Base-by-base conservation (phyloP, 148 eudicot genomes). In the Rhododendron henanense region DNA sequence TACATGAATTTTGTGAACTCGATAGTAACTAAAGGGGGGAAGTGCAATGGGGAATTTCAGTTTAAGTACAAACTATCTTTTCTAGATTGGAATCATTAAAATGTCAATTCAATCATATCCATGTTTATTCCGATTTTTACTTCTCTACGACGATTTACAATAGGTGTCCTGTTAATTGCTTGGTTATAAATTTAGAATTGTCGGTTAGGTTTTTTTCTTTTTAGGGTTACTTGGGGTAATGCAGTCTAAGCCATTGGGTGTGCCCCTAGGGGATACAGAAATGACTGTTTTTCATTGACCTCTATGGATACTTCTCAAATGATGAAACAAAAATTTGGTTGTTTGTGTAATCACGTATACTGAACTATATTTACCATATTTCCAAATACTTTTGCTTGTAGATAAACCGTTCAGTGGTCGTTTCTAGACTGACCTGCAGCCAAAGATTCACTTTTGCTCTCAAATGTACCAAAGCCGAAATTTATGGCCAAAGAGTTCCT, bases 361-460 rank as follows among this genome's bases (percentile, higher is more conserved):
- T 69, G 47, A 45, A 55, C 75, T 4, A 11, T 63, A 82, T 41
- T 82, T 74, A 18, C 57, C 33, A 37, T 82, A 31, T 78, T 82
- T 74, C 77, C 25, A 35, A 61, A 83, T 48, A 63, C 48, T 87
- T 69, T 59, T 79, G 14, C 67, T 85, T 90, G 88, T 89, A 94
- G 98, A 90, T 91, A 50, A 80, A 88, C 75, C 16, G 84, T 85
- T 39, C 77, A 39, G 50, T 82, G 15, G 48, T 85, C 47, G 76
- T 89, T 45, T 59, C 53, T 57, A 90, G 73, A 67, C 87, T 83
- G 78, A 86, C 84, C 28, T 88, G 45, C 85, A 86, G 87, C 75
- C 88, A 79, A 67, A 89, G 89, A 81, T 82, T 63, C 50, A 55
- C 78, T 81, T 76, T 87, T 84, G 87, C 90, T 77, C 78, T 87